A percentile compares a stretch with the other conserved stretches of the same genome.
Conservation (phyloP, 345 rosid genomes). For the Brassica incana region DNA sequence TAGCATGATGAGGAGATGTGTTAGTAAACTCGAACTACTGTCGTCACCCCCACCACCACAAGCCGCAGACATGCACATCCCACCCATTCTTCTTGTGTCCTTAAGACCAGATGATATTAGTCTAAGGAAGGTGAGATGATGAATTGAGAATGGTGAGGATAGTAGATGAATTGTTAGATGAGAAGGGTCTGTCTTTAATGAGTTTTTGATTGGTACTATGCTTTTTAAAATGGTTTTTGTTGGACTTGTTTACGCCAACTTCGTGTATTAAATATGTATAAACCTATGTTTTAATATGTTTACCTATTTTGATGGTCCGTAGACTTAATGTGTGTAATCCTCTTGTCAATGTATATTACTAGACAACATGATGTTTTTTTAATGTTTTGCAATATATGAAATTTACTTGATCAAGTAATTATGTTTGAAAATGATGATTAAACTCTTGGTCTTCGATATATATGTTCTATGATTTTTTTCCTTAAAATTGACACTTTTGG, state of each 20-base stretch:
- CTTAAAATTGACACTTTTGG: background rate
- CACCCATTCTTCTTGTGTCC: conserved; percentile 31
- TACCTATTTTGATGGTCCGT: background rate
- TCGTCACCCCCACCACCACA: conserved; percentile 38
- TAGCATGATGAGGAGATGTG: conserved; percentile 37
- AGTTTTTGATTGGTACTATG: conserved; percentile 9
- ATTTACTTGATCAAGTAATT: background rate
- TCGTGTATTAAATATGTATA: background rate
- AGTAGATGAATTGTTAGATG: conserved; percentile 16
- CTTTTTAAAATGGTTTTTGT: background rate
- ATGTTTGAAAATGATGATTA: background rate
- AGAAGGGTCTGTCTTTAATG: conserved; percentile 31
- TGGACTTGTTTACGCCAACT: conserved; percentile 26
- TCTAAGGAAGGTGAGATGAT: background rate
- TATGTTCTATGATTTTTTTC: background rate
- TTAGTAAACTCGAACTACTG: conserved; percentile 11
- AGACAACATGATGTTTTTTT: conserved; percentile 17
- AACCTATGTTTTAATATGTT: background rate
- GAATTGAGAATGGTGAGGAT: background rate
- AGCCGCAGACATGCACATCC: conserved; percentile 41
- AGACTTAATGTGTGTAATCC: background rate
- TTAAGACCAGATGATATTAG: background rate
- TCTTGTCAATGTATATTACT: conserved; percentile 1
- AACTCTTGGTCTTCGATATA: background rate
- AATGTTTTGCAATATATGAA: background rate